phyloP scores from a whole-genome alignment of 1,284 basidiomycete genomes.

The Paramarasmius palmivorus region DNA sequence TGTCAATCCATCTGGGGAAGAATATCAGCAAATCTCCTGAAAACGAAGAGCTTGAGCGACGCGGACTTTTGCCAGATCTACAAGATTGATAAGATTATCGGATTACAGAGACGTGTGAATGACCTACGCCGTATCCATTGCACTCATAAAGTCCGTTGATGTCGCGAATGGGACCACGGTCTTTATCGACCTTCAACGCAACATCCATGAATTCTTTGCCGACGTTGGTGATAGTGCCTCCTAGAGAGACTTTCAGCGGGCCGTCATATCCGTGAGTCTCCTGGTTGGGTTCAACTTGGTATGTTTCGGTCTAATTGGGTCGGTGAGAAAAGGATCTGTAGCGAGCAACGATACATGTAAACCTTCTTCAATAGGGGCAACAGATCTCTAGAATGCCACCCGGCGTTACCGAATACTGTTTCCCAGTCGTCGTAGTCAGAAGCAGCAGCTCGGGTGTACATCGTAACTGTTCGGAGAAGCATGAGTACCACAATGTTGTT shows the following conservation, averaged over 20 bases:
- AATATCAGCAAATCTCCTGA: background rate
- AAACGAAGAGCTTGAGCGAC: background rate
- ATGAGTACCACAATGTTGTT: too few species aligned
- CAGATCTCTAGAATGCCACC: slow-evolving; percentile 40
- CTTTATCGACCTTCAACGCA: slow-evolving; percentile 31
- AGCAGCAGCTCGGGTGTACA: slow-evolving; percentile 37
- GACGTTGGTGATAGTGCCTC: slow-evolving; percentile 24
- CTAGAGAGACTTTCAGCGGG: slow-evolving; percentile 35
- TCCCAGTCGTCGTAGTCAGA: slow-evolving; percentile 47
- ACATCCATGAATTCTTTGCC: slow-evolving; percentile 34
- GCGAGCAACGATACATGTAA: background rate
- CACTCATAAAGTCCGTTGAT: slow-evolving; percentile 20
- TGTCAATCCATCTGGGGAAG: slow-evolving; percentile 34
- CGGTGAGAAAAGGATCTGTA: background rate
- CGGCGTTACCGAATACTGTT: slow-evolving; percentile 31
- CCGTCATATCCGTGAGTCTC: slow-evolving; percentile 39
- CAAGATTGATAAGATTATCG: slow-evolving; percentile 18
- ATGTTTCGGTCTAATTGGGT: slow-evolving; percentile 37
- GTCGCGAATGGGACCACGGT: slow-evolving; percentile 26
- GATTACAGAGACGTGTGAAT: too few species aligned
- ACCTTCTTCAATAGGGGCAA: slow-evolving; percentile 44
- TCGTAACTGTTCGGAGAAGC: slow-evolving; percentile 27
- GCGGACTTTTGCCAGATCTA: slow-evolving; percentile 27
- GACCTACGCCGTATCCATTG: slow-evolving; percentile 3
- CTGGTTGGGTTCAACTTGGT: slow-evolving; percentile 25